Evolutionary conservation across 208 protist genomes (phyloP).

Genomic region (Crithidia bombi): DNA sequence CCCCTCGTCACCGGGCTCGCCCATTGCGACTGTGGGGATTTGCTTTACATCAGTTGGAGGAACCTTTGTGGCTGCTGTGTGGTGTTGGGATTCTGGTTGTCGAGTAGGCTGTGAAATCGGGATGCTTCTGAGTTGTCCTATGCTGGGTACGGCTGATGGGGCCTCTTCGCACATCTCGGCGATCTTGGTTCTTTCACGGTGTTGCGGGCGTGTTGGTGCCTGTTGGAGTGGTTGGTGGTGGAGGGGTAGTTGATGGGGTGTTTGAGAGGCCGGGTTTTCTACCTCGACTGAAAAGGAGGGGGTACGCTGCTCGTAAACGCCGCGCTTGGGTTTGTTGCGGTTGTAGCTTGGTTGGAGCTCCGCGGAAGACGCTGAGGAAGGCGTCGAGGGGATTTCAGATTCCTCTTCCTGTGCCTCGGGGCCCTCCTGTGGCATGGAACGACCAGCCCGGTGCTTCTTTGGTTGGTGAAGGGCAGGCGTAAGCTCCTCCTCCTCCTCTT

Average conservation of each 20-base stretch:
- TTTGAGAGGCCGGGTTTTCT: constrained; percentile 8
- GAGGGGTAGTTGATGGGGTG: background rate
- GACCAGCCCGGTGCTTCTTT: background rate
- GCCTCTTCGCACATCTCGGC: background rate
- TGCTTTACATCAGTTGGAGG: too few species aligned
- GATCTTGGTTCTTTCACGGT: background rate
- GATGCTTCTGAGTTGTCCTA: background rate
- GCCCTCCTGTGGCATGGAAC: background rate
- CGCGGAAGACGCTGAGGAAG: background rate
- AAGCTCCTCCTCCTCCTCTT: constrained; percentile 9
- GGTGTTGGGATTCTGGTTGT: background rate
- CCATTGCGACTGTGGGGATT: too few species aligned
- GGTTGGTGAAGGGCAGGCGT: background rate
- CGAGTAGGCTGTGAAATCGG: background rate
- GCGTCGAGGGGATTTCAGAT: background rate
- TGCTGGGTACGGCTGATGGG: background rate
- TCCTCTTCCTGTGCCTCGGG: background rate
- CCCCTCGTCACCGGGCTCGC: too few species aligned
- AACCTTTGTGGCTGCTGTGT: background rate
- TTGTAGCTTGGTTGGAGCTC: background rate
- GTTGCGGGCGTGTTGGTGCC: background rate
- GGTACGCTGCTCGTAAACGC: background rate
- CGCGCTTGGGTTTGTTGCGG: constrained; percentile 5
- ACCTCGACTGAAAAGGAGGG: background rate
- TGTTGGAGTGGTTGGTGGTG: background rate